These are phyloP conservation scores for Thielaviopsis musarum DNA, from an alignment of 2,329 filamentous ascomycete genomes.

Conservation along the genomic window DNA sequence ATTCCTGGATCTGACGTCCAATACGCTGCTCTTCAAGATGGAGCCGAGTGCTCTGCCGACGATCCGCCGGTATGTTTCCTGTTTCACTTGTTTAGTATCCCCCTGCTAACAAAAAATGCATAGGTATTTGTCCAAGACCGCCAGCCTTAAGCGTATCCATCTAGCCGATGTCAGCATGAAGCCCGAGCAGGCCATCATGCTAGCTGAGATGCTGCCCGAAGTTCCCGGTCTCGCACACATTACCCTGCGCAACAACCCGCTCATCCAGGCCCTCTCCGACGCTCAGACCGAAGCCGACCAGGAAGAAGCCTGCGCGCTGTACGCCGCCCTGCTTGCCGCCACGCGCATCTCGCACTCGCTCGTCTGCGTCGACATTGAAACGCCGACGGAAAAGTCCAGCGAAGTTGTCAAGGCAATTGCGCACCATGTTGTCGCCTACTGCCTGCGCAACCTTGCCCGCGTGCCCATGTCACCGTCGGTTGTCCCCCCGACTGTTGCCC, in stretches of 20 bases:
- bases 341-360: constrained; percentile 69
- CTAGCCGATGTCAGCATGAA: constrained; percentile 70
- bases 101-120: not conserved
- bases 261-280: constrained; percentile 51
- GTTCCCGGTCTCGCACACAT: constrained; percentile 67
- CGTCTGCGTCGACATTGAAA: constrained; percentile 81
- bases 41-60: constrained; percentile 58
- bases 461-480: constrained; percentile 48
- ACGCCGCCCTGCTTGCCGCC: constrained; percentile 79
- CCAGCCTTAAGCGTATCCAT: constrained; percentile 66
- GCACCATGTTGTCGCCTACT: constrained; percentile 90
- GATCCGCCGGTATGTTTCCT: constrained; percentile 47
- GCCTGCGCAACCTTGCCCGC: constrained; percentile 75
- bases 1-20: constrained; percentile 87
- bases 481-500: constrained; percentile 15
- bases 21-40: constrained; percentile 59
- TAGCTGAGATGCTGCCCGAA: constrained; percentile 83
- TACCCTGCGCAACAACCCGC: constrained; percentile 67
- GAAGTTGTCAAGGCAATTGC: constrained; percentile 85
- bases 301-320: constrained; percentile 87
- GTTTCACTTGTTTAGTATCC: not conserved
- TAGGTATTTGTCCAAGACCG: constrained; percentile 63
- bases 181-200: constrained; percentile 73
- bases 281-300: constrained; percentile 64
- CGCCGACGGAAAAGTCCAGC: constrained; percentile 63